Conservation (phyloP, 768 basidiomycete species). For the Panaeolus cyanescens region DNA sequence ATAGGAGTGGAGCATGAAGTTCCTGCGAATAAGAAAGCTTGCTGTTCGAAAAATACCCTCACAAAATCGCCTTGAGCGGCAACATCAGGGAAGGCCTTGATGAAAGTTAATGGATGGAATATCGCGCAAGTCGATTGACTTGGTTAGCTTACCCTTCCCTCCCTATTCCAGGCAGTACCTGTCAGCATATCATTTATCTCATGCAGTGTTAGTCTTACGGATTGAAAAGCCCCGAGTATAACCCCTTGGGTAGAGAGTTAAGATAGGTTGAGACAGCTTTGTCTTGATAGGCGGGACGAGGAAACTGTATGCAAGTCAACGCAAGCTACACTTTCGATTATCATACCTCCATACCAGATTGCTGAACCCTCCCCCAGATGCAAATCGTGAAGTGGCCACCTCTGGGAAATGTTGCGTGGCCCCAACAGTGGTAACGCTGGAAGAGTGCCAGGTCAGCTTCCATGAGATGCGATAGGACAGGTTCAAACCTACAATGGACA, state of each 20-base stretch:
- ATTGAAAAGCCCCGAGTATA: slow-evolving; percentile 63
- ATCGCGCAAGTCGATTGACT: not conserved
- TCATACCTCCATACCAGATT: not conserved
- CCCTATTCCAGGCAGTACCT: not conserved
- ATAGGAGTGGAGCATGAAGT: slow-evolving; percentile 69
- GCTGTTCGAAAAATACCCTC: slow-evolving; percentile 46
- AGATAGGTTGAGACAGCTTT: slow-evolving; percentile 46
- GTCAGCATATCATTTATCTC: not conserved
- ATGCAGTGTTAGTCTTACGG: slow-evolving; percentile 35
- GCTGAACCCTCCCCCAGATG: slow-evolving; percentile 63
- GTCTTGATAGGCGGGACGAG: slow-evolving; percentile 56
- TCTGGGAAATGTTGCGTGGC: slow-evolving; percentile 65
- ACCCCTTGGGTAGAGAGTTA: slow-evolving; percentile 42
- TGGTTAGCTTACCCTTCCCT: slow-evolving; percentile 1
- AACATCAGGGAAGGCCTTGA: slow-evolving; percentile 65
- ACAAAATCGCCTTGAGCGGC: slow-evolving; percentile 57
- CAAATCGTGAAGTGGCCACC: slow-evolving; percentile 43
- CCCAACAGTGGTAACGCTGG: slow-evolving; percentile 72
- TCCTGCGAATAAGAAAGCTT: slow-evolving; percentile 45
- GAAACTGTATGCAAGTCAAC: slow-evolving; percentile 37
- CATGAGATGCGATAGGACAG: too few species aligned
- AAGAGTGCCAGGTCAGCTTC: not conserved
- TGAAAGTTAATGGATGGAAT: not conserved
- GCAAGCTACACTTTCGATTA: not conserved
- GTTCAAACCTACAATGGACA: slow-evolving; percentile 49